These are phyloP conservation scores for Areca catechu DNA, from an alignment of 176 grass and related monocot species.

Conservation along the genomic window DNA sequence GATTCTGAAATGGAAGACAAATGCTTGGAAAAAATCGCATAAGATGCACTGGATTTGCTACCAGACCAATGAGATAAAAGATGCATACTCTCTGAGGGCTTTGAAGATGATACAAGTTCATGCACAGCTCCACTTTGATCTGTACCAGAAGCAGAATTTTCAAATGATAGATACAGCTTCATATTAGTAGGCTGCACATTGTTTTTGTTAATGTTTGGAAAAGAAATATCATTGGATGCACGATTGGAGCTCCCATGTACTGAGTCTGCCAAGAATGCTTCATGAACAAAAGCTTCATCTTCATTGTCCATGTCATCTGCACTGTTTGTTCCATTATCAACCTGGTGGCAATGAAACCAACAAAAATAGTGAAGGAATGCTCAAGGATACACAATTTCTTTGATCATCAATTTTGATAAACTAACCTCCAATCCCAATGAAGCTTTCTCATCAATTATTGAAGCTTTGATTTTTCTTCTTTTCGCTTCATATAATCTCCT, in stretches of 20 bases:
- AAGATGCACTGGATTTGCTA: conserved; percentile 25
- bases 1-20: conserved; percentile 15
- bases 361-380: background rate
- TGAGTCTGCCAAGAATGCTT: conserved; percentile 83
- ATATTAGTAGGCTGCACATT: conserved; percentile 4
- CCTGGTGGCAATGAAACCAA: conserved; percentile 25
- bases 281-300: conserved; percentile 86
- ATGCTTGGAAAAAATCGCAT: conserved; percentile 22
- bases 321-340: conserved; percentile 39
- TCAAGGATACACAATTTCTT: too few relatives aligned
- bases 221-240: conserved; percentile 20
- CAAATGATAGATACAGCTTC: conserved; percentile 16
- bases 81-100: conserved; percentile 10
- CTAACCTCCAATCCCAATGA: conserved; percentile 48
- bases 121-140: conserved; percentile 22
- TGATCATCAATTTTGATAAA: conserved; percentile 2
- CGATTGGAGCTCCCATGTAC: conserved; percentile 36
- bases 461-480: conserved; percentile 58
- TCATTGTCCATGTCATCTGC: conserved; percentile 29
- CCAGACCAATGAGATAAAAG: conserved; percentile 9
- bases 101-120: conserved; percentile 22
- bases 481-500: conserved; percentile 69
- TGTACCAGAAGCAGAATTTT: conserved; percentile 28
- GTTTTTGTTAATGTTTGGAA: conserved; percentile 24
- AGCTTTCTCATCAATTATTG: conserved; percentile 25